Evolutionary conservation across 2,329 filamentous ascomycete species (phyloP), one percentile per base, ranked within the genome.

Genomic region (Claviceps maximensis): DNA sequence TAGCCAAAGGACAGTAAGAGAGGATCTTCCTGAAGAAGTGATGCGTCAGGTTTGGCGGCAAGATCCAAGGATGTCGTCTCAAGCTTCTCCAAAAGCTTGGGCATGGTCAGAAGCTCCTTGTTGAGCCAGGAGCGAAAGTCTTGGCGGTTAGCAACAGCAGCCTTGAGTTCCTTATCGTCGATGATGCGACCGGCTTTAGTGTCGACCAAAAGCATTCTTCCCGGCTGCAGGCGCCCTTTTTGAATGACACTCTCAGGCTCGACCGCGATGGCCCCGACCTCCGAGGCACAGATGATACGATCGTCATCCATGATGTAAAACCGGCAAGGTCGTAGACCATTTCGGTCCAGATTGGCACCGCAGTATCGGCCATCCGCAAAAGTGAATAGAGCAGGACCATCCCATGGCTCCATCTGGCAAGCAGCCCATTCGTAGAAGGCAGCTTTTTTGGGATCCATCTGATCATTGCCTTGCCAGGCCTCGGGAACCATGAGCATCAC

Each of bases 401-500:
- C 91, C 91, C 91, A 97, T 17, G 91, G 90, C 74, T 97, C 91
- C 91, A 97, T 97, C 76, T 95, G 87, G 70, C 91, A 97, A 59
- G 89, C 90, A 63, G 91, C 91, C 89, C 91, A 97, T 69, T 97
- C 90, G 72, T 97, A 97, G 72, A 96, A 97, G 50, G 91, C 91
- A 55, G 90, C 87, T 74, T 97, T 97, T 64, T 88, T 87, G 53
- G 89, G 88, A 63, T 96, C 90, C 86, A 97, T 95, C 55, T 83
- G 76, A 40, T 83, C 75, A 69, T 96, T 96, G 56, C 90, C 91
- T 71, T 97, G 89, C 91, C 91, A 97, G 56, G 91, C 91, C 72
- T 97, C 91, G 23, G 91, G 91, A 49, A 97, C 88, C 90, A 97
- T 95, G 62, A 97, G 79, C 91, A 97, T 97, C 61, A 97, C 87